Evolutionary conservation across 805 yeast species (phyloP), one percentile per base, ranked within the genome.

Genomic region (Grigorovia jiainica): DNA sequence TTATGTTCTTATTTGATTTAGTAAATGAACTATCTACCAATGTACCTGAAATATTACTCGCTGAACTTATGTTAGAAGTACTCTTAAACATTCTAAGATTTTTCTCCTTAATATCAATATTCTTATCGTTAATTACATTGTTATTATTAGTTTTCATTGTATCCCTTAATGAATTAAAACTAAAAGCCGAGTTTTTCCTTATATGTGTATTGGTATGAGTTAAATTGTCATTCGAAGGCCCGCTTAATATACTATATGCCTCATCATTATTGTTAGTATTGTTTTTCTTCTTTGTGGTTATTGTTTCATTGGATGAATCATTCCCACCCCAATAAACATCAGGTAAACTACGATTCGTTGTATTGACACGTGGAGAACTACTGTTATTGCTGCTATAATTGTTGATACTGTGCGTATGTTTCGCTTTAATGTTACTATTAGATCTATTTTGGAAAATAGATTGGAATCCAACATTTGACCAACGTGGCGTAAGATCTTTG

Each of bases 401-500:
- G n/a, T 27, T 27, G 7, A 3, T 27, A 3, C 15, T 13, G n/a
- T 3, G 6, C 3, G 15, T 27, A 27, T 27, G 5, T 27, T 27
- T 27, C 4, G 11, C 11, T 13, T 13, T 27, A 2, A 11, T 13
- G 7, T 13, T 27, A 11, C 23, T 25, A 34, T 20, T 35, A 7
- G 50, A 47, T 34, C 36, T 44, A 7, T 38, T 44, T 34, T 49
- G 48, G 15, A 49, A 49, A 10, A 49, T 45, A 4, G 52, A 49
- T 34, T 49, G 52, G 20, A 49, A 49, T 3, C 51, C 52, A 11
- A 49, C 52, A 23, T 43, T 44, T 5, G 51, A 43, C 52, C 52
- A 49, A 21, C 39, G 39, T 13, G 49, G 47, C 4, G 44, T 19
- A 10, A 33, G 36, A 32, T 19, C 18, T 7, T 29, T 35, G n/a